Evolutionary conservation across 495 filamentous ascomycete genomes (phyloP).

Genomic region (Xylaria acuta): DNA sequence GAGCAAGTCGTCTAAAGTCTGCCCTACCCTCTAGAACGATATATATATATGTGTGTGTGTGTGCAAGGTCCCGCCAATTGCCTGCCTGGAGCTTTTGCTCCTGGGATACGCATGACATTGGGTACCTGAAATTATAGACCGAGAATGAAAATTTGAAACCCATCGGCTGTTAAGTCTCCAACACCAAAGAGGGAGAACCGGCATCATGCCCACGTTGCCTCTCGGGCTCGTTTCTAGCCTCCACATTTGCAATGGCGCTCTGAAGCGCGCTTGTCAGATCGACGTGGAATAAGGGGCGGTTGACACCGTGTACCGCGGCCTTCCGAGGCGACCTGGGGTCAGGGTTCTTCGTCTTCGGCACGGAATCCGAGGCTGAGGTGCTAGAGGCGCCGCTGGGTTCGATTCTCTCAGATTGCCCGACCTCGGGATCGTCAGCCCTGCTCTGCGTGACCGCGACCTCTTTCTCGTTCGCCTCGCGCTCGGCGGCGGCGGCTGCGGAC

Average conservation of each 20-base stretch:
- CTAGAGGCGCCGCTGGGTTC: slow-evolving; percentile 44
- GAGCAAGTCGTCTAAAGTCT: neutral
- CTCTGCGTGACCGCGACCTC: slow-evolving; percentile 56
- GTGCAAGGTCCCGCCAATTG: neutral
- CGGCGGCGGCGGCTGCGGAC: slow-evolving; percentile 65
- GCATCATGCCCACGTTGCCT: neutral
- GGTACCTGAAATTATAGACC: slow-evolving; percentile 7
- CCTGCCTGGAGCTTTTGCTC: neutral
- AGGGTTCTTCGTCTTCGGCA: slow-evolving; percentile 29
- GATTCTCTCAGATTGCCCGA: slow-evolving; percentile 17
- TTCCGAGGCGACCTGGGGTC: slow-evolving; percentile 24
- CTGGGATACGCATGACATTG: neutral
- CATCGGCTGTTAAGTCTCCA: neutral
- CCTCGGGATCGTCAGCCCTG: slow-evolving; percentile 64
- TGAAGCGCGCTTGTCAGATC: slow-evolving; percentile 92
- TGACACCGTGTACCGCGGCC: slow-evolving; percentile 75
- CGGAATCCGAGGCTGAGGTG: slow-evolving; percentile 31
- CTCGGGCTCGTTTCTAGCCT: slow-evolving; percentile 52
- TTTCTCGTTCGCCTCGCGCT: slow-evolving; percentile 65
- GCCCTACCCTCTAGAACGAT: neutral
- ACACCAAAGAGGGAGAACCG: neutral
- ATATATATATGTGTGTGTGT: neutral
- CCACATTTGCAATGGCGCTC: slow-evolving; percentile 82
- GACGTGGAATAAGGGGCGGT: slow-evolving; percentile 92
- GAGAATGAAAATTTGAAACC: neutral